phyloP scores from a whole-genome alignment of 805 yeast species.

The Ogataea siamensis region DNA sequence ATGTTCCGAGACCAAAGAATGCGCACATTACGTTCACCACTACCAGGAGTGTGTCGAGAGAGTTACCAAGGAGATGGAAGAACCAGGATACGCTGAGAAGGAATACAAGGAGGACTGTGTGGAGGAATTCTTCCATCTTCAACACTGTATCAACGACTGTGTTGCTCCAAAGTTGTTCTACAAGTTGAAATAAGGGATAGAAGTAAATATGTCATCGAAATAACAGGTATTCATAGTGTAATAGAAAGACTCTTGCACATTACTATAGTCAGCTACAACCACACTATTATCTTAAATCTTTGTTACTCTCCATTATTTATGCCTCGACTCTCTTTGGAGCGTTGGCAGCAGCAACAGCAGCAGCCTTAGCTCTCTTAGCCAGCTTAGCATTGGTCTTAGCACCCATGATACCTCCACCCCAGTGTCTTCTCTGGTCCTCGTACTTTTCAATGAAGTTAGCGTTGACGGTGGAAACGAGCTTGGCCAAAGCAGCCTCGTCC shows the following conservation, averaged over 20 bases:
- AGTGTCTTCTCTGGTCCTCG: constrained; percentile 94
- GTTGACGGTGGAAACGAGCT: constrained; percentile 85
- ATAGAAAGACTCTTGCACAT: constrained; percentile 2
- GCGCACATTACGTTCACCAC: constrained; percentile 79
- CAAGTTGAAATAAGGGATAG: constrained; percentile 64
- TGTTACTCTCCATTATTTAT: constrained; percentile 11
- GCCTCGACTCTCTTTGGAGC: constrained; percentile 17
- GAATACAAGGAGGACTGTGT: constrained; percentile 95
- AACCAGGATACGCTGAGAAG: constrained; percentile 75
- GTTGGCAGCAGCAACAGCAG: constrained; percentile 36
- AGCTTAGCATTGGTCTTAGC: constrained; percentile 82
- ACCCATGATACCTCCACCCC: constrained; percentile 99
- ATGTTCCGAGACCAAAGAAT: constrained; percentile 64
- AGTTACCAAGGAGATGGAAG: constrained; percentile 84
- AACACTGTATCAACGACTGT: constrained; percentile 89
- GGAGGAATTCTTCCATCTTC: constrained; percentile 96
- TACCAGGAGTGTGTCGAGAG: constrained; percentile 94
- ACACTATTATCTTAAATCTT: constrained; percentile 6
- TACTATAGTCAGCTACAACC: constrained; percentile 1
- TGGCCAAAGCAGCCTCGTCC: constrained; percentile 90
- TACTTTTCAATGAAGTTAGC: constrained; percentile 87
- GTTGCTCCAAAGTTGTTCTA: constrained; percentile 86
- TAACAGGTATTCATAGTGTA: constrained; percentile 9
- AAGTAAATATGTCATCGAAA: constrained; percentile 6
- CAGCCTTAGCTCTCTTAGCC: constrained; percentile 65